Evolutionary conservation across 225 moss, liverwort and hornwort genomes (phyloP), one percentile per base, ranked within the genome.

Genomic region (Straminergon stramineum): DNA sequence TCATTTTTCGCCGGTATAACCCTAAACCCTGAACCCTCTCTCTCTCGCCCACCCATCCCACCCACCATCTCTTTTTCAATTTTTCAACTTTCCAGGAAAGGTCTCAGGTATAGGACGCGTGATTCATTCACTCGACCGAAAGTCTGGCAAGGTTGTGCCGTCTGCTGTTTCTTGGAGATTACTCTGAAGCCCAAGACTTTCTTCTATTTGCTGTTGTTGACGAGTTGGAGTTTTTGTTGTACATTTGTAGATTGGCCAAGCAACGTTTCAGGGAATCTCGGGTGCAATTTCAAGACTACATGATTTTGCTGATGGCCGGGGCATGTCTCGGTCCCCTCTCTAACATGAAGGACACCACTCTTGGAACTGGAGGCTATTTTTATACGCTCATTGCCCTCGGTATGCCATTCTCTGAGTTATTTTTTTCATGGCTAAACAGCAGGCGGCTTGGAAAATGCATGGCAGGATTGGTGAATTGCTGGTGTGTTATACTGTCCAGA

Each of bases 281-380:
- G 61, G 92, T 96, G 51, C 91, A 95, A 76, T 92, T 95, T 79
- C 97, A 97, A 88, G 98, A 98, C 84, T 97, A 95, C 90, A 93
- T 98, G 89, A 98, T 98, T 85, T 85, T 98, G 93, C 90, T 98
- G 68, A 91, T 97, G 88, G 97, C 97, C 22, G 98, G 98, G 60
- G 94, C 95, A 74, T 94, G 94, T 87, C 91, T 98, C 71, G 98
- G 95, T 87, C 83, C 94, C 52, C 85, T 96, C 87, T 94, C 96
- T 12, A 87, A 91, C 77, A 95, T 96, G 95, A 88, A 41, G 34
- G 98, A 98, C 86, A 92, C 90, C 26, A 90, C 87, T 28, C 89
- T 98, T 80, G 95, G 95, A 70, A 88, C 93, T 66, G 75, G 91
- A 69, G 95, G 95, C 88, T 98, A 98, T 89, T 91, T 92, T 62